Percentiles rank a stretch among this genome's conserved stretches.
Conservation (phyloP, 2,329 filamentous ascomycete species). For the Dactylellina leptospora region DNA sequence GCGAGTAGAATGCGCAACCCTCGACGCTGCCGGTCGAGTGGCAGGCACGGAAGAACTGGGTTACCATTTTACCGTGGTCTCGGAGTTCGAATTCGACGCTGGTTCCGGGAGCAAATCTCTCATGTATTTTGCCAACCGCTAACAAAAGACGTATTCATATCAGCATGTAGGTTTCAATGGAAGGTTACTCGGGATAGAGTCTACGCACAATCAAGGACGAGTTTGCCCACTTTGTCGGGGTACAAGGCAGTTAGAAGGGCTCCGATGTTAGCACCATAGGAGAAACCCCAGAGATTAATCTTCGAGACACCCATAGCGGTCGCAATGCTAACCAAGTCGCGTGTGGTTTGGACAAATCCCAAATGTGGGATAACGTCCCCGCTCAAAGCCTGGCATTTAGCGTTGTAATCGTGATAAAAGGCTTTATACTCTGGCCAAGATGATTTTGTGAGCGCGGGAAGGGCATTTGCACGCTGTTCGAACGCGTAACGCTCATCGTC, state of each 20-base stretch:
- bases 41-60: conserved; percentile 36
- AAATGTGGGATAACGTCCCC: conserved; percentile 33
- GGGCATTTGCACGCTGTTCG: conserved; percentile 15
- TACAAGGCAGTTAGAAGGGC: conserved; percentile 33
- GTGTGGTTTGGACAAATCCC: conserved; percentile 33
- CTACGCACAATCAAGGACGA: conserved; percentile 45
- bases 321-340: conserved; percentile 35
- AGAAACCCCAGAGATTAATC: conserved; percentile 43
- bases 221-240: conserved; percentile 27
- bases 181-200: background rate
- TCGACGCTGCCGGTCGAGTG: conserved; percentile 27
- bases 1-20: conserved; percentile 25
- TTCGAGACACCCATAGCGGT: conserved; percentile 25
- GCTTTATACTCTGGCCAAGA: conserved; percentile 31
- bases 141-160: background rate
- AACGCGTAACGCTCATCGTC: conserved; percentile 32
- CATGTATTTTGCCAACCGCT: conserved; percentile 40
- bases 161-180: conserved; percentile 1
- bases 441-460: conserved; percentile 22
- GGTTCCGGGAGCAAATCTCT: conserved; percentile 32
- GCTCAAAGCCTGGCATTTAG: conserved; percentile 40
- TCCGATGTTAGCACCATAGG: conserved; percentile 37
- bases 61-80: conserved; percentile 36
- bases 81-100: conserved; percentile 43
- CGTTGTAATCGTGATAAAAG: conserved; percentile 37